These are phyloP conservation scores for Isochrysis galbana DNA, from an alignment of 78 protist species.

Conservation along the genomic window DNA sequence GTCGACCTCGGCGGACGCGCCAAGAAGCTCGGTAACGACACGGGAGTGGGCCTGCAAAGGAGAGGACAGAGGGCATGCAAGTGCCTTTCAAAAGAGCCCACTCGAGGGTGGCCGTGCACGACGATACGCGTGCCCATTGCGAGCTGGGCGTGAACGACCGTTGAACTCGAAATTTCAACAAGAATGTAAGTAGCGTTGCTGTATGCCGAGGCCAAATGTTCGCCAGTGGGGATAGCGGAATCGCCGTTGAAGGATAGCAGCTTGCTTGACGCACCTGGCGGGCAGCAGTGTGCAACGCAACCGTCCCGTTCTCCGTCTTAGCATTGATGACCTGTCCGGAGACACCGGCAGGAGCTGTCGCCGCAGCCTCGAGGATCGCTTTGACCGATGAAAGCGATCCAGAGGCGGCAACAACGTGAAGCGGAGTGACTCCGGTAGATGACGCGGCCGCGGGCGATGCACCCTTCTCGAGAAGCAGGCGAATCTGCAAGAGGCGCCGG, in stretches of 20 bases:
- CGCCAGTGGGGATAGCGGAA: too few species aligned
- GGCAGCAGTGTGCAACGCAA: conserved; percentile 12
- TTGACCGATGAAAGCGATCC: background rate
- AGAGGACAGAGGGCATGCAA: too few species aligned
- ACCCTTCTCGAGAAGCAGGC: background rate
- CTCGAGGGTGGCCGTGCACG: too few species aligned
- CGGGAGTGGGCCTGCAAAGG: background rate
- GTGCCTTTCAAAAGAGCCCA: too few species aligned
- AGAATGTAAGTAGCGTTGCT: too few species aligned
- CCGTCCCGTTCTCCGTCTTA: conserved; percentile 16
- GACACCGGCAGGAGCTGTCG: background rate
- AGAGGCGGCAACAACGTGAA: background rate
- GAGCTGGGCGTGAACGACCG: too few species aligned
- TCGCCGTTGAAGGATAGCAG: too few species aligned
- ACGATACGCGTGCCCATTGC: too few species aligned
- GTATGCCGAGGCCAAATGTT: too few species aligned
- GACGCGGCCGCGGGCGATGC: background rate
- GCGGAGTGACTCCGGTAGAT: background rate
- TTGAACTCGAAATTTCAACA: too few species aligned
- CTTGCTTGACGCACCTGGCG: too few species aligned
- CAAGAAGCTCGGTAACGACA: background rate
- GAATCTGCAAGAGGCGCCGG: too few species aligned
- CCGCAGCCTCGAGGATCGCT: background rate
- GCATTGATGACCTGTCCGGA: background rate
- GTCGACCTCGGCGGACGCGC: background rate